Percentiles rank a stretch among this genome's conserved stretches.
These are phyloP conservation scores for Aspergillus texensis DNA, from an alignment of 2,329 filamentous ascomycete species.

Conservation along the genomic window DNA sequence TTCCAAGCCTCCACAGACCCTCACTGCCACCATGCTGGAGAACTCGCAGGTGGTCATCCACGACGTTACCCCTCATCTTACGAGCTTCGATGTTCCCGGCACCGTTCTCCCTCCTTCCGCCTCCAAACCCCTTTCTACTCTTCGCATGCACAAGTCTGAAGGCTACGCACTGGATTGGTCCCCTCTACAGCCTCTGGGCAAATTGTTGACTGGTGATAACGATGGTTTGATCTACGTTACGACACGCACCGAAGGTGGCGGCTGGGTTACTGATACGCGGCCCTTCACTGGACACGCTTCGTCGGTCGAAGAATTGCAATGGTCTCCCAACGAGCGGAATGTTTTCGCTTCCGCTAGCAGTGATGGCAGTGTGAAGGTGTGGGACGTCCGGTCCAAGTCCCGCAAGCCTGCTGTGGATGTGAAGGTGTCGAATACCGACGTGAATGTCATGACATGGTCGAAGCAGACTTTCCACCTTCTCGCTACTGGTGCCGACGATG, in stretches of 20 bases:
- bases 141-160: conserved; percentile 89
- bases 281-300: conserved; percentile 81
- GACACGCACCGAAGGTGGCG: conserved; percentile 81
- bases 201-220: conserved; percentile 89
- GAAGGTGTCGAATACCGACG: conserved; percentile 78
- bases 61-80: conserved; percentile 87
- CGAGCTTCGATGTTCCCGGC: conserved; percentile 87
- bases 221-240: conserved; percentile 87
- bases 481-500: conserved; percentile 89
- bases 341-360: conserved; percentile 94
- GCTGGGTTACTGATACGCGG: conserved; percentile 83
- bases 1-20: conserved; percentile 72
- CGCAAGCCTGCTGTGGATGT: conserved; percentile 86
- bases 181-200: conserved; percentile 74
- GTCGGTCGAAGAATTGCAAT: conserved; percentile 93
- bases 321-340: conserved; percentile 89
- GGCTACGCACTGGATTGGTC: conserved; percentile 99
- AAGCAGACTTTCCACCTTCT: conserved; percentile 84
- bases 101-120: conserved; percentile 77
- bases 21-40: conserved; percentile 92
- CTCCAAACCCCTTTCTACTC: conserved; percentile 83
- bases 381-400: conserved; percentile 91
- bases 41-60: conserved; percentile 87
- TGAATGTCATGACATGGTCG: conserved; percentile 98
- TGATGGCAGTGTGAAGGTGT: conserved; percentile 93